Base-by-base conservation (phyloP, 1,284 basidiomycete species). In the Moesziomyces globuligerus region DNA sequence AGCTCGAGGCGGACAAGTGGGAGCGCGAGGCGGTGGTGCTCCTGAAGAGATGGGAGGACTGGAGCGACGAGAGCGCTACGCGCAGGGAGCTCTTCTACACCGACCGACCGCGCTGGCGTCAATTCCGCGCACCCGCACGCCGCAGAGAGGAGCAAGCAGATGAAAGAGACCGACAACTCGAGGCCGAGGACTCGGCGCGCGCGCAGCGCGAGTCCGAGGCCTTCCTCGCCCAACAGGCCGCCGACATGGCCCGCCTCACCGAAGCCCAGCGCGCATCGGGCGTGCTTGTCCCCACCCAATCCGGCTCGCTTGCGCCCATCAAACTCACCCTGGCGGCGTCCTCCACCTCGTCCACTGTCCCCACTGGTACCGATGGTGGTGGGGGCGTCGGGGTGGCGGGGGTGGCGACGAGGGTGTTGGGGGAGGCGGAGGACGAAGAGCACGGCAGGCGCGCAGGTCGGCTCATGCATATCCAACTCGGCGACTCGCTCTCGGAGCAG, bases 141-240 rank as follows among this genome's bases (percentile, higher is more conserved):
- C 41, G 52, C 8, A 59, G 76, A 15, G 80, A 77, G 25, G 58
- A 71, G 23, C 65, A 66, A 21, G 75, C 64, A 4, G 76, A 81
- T 54, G 65, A 62, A 9, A 45, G 46, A 0, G 78, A 79, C 37
- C 58, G 70, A 9, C 37, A 24, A 9, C 48, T 55, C 4, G 67
- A 76, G 42, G 47, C 40, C 1, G 57, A 61, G 11, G 78, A 80
- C 26, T 53, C 53, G 41, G 58, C 50, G 7, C 42, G 54, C 7
- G 76, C 71, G 3, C 51, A 55, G 44, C 39, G 58, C 13, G 80
- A 80, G 54, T 68, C 74, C 7, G 77, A 81, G 39, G 58, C 57
- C 9, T 80, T 81, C 53, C 48, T 80, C 13, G 77, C 70, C 2
- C 47, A 76, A 54, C 78, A 80, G 53, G 79, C 71, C 10, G 69